A percentile compares a stretch with the other conserved stretches of the same genome.
phyloP scores from a whole-genome alignment of 768 basidiomycete species.

The Cystofilobasidium macerans region DNA sequence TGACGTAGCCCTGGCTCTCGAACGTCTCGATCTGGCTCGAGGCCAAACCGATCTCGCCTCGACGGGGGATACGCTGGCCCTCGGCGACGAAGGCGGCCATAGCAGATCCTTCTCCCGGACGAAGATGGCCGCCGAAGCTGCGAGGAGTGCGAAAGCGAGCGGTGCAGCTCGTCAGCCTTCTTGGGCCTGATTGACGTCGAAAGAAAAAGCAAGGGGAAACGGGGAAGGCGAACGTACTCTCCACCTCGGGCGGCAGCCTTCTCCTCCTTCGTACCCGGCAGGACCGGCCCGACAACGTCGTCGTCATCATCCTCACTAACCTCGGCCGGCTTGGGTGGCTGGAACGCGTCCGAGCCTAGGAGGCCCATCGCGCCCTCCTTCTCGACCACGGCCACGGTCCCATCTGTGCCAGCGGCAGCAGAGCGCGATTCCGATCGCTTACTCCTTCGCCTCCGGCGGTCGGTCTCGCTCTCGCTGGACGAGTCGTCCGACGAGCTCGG shows the following conservation, averaged over 20 bases:
- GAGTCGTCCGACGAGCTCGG: slow-evolving; percentile 9
- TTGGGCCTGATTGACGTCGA: not conserved
- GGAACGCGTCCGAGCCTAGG: slow-evolving; percentile 26
- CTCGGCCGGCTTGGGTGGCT: slow-evolving; percentile 30
- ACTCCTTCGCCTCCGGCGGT: slow-evolving; percentile 40
- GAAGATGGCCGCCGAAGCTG: slow-evolving; percentile 70
- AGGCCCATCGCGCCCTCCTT: slow-evolving; percentile 16
- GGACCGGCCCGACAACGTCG: slow-evolving; percentile 53
- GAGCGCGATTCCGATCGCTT: slow-evolving; percentile 33
- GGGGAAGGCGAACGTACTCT: slow-evolving; percentile 41
- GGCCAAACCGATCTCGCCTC: slow-evolving; percentile 93
- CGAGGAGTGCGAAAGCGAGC: not conserved
- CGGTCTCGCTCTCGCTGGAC: slow-evolving; percentile 4
- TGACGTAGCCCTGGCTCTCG: slow-evolving; percentile 88
- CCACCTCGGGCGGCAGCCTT: slow-evolving; percentile 47
- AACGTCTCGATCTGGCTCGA: slow-evolving; percentile 75
- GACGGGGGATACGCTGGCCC: slow-evolving; percentile 89
- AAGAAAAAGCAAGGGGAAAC: not conserved
- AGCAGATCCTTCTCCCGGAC: slow-evolving; percentile 90
- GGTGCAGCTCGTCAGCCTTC: not conserved
- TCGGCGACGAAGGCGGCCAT: slow-evolving; percentile 88
- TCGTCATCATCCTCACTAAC: slow-evolving; percentile 47
- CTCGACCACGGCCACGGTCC: not conserved
- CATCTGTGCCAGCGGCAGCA: slow-evolving; percentile 19
- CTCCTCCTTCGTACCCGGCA: slow-evolving; percentile 54